These are phyloP conservation scores for Chondrostereum purpureum DNA, from an alignment of 1,284 basidiomycete species.

Conservation along the genomic window DNA sequence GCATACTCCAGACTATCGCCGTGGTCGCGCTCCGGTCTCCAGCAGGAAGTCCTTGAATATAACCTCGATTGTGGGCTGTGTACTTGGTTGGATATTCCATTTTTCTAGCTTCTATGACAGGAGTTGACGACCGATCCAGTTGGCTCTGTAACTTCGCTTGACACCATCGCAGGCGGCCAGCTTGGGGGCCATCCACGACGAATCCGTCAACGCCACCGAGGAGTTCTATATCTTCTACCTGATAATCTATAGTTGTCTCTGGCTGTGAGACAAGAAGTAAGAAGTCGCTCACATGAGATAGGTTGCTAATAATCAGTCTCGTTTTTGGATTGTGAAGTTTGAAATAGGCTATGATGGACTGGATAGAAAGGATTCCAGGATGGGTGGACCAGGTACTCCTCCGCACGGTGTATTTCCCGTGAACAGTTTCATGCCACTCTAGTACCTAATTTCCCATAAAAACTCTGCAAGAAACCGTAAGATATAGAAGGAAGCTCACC, in stretches of 20 bases:
- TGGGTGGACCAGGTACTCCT: conserved; percentile 20
- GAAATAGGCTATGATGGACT: conserved; percentile 41
- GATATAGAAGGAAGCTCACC: conserved; percentile 28
- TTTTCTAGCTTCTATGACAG: not conserved
- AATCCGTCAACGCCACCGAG: conserved; percentile 6
- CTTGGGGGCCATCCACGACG: not conserved
- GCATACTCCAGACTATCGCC: not conserved
- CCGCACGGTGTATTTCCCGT: conserved; percentile 11
- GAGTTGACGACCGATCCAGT: not conserved
- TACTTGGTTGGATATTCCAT: not conserved
- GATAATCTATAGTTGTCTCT: not conserved
- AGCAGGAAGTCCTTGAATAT: not conserved
- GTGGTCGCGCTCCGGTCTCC: not conserved
- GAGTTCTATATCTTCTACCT: conserved; percentile 7
- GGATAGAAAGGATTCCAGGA: conserved; percentile 42
- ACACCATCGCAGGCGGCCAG: not conserved
- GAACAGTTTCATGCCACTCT: conserved; percentile 31
- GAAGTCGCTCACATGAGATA: conserved; percentile 35
- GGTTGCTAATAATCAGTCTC: conserved; percentile 34
- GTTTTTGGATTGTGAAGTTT: conserved; percentile 32
- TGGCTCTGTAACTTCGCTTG: not conserved
- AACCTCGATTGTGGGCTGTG: not conserved
- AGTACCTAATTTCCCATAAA: conserved; percentile 26
- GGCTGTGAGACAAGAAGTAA: too few relatives aligned
- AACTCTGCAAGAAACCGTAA: not conserved